Conservation (phyloP, 768 basidiomycete species). For the Royoungia palumana region DNA sequence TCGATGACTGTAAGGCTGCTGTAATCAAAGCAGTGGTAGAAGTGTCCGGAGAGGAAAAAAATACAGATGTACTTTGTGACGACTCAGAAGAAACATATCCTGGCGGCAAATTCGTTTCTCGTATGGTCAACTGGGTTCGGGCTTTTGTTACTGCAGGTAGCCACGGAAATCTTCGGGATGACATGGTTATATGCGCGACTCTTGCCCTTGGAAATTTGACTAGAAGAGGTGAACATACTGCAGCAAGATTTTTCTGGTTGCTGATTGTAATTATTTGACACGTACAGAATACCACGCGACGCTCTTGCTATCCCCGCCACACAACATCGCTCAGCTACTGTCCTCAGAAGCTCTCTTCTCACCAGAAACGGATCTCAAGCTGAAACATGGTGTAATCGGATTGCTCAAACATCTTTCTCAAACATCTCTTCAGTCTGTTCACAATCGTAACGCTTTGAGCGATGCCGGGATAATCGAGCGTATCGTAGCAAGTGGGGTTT, state of each 20-base stretch:
- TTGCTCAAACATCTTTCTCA: constrained; percentile 85
- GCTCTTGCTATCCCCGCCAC: constrained; percentile 61
- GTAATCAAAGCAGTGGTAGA: constrained; percentile 85
- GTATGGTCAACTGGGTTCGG: constrained; percentile 76
- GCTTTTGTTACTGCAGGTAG: constrained; percentile 42
- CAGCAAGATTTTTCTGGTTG: background rate
- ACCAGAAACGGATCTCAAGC: constrained; percentile 62
- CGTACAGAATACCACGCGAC: constrained; percentile 54
- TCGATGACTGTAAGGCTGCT: constrained; percentile 81
- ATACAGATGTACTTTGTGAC: constrained; percentile 76
- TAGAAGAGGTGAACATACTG: constrained; percentile 53
- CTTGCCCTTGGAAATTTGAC: constrained; percentile 81
- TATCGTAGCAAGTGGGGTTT: constrained; percentile 62
- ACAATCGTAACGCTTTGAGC: constrained; percentile 58
- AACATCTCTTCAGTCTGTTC: constrained; percentile 51
- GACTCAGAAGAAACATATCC: constrained; percentile 51
- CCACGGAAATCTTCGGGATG: constrained; percentile 49
- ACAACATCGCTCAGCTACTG: constrained; percentile 60
- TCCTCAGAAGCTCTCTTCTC: constrained; percentile 55
- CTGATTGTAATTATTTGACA: constrained; percentile 6
- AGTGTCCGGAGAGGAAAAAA: constrained; percentile 77
- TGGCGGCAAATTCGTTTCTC: constrained; percentile 68
- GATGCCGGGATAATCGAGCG: constrained; percentile 60
- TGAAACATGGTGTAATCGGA: constrained; percentile 87
- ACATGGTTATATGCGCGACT: constrained; percentile 79